phyloP scores from a whole-genome alignment of 2,329 filamentous ascomycete genomes.

The Fonsecaea multimorphosa region DNA sequence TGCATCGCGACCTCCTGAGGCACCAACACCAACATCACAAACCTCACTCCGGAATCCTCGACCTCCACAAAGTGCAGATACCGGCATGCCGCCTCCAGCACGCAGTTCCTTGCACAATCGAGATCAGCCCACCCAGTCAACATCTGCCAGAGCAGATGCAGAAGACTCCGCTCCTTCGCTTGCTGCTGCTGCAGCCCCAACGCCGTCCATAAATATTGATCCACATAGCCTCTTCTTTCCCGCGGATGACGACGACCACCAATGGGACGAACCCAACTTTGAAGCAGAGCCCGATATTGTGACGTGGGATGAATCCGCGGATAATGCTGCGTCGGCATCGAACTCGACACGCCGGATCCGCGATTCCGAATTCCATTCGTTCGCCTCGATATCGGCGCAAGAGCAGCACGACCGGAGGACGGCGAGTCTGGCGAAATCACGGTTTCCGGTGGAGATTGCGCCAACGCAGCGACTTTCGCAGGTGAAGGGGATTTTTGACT shows the following conservation, averaged over 20 bases:
- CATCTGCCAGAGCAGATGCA: slow-evolving; percentile 33
- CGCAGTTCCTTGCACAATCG: slow-evolving; percentile 20
- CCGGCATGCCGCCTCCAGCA: slow-evolving; percentile 40
- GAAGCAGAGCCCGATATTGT: slow-evolving; percentile 56
- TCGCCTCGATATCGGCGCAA: slow-evolving; percentile 29
- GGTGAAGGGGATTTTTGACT: slow-evolving; percentile 55
- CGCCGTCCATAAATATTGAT: slow-evolving; percentile 55
- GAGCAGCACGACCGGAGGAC: slow-evolving; percentile 23
- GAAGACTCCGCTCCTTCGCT: slow-evolving; percentile 22
- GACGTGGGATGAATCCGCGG: slow-evolving; percentile 62
- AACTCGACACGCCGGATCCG: slow-evolving; percentile 44
- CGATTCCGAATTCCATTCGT: slow-evolving; percentile 45
- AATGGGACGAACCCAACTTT: slow-evolving; percentile 65
- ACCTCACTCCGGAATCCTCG: slow-evolving; percentile 14
- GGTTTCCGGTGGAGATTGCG: slow-evolving; percentile 45
- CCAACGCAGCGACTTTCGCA: slow-evolving; percentile 59
- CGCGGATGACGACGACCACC: slow-evolving; percentile 58
- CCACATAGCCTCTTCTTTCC: slow-evolving; percentile 66
- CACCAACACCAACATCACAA: slow-evolving; percentile 24
- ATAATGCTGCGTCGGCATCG: slow-evolving; percentile 62
- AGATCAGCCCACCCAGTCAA: slow-evolving; percentile 26
- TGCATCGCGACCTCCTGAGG: slow-evolving; percentile 43
- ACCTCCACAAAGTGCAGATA: slow-evolving; percentile 12
- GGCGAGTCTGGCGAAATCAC: slow-evolving; percentile 1
- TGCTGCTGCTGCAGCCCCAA: slow-evolving; percentile 37